Evolutionary conservation across 2,329 filamentous ascomycete genomes (phyloP), one percentile per base, ranked within the genome.

Genomic region (Trichothecium roseum): DNA sequence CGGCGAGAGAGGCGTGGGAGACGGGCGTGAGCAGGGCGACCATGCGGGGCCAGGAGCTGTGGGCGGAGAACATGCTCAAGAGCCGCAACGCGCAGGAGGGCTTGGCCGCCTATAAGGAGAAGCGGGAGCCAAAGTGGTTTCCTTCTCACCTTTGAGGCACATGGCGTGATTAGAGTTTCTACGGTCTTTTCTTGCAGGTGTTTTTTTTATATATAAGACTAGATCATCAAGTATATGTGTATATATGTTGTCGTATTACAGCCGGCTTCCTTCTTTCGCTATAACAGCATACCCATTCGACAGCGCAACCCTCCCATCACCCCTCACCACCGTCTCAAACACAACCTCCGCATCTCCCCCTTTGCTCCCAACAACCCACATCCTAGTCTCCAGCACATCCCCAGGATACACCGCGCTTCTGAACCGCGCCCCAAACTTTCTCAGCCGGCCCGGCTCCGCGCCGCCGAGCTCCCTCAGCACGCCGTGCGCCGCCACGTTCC

Each of bases 361-460:
- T 10, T 50, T 49, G 15, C 43, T 47, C 3, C 47, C 52, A n/a
- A 55, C 49, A 28, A 57, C 47, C 61, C 61, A 64, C 50, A 63
- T 64, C 18, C 55, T 48, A 30, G 60, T 64, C 42, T 62, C 57
- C 3, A 65, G 44, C 29, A 55, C 54, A 30, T 68, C 64, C 0
- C 64, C 64, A 0, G 66, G 65, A 39, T 63, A 66, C 8, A 68
- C 65, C 3, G 64, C 60, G 28, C 54, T 59, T 33, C 63, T 57
- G 45, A 69, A 69, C 24, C 62, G 50, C 7, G 64, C 63, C 4
- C 60, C 56, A 37, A 63, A 67, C 22, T 59, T 55, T 42, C 52
- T 60, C 22, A 69, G 50, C 22, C 59, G 52, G 3, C 38, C 39
- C 3, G 62, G 57, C 38, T 68, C 57, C 8, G 59, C 60, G 6